Evolutionary conservation across 768 basidiomycete species (phyloP), one percentile per base, ranked within the genome.

Genomic region (Lentinula edodes): DNA sequence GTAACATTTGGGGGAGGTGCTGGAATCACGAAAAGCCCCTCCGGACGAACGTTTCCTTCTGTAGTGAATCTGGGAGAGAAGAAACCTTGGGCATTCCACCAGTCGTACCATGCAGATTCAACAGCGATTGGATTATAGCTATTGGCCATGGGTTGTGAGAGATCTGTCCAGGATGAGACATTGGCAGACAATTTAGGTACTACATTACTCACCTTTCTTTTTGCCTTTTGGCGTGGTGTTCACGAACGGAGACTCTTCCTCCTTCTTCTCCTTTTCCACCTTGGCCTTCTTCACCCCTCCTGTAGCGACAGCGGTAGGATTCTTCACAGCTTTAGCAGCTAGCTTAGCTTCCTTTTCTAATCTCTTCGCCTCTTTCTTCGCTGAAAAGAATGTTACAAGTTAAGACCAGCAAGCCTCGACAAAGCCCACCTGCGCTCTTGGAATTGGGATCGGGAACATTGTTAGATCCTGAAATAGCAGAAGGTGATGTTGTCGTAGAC

Each of bases 1-100:
- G 97, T 99, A 65, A 99, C 95, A 68, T 98, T 98, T 3, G 97
- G 97, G 2, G 96, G 96, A 32, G 97, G 97, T 0, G 86, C 81
- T 0, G 95, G 91, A 32, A 99, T 85, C 62, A 95, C 87, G 70
- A 98, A 98, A 12, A 77, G 69, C 32, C 87, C 90, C 42, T 89
- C 85, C 1, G 82, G 77, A 55, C 86, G 84, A 54, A 78, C 73
- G 15, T 82, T 76, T 10, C 86, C 87, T 56, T 89, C 80, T 0
- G 79, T 69, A 0, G 79, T 79, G 15, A 83, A 74, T 62, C 83
- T 81, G 3, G 96, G 94, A 66, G 86, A 84, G 84, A 96, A 97
- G 79, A 89, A 96, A 4, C 93, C 95, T 68, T 94, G 82, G 3
- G 85, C 82, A 41, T 86, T 79, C 96, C 96, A 98, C 97, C 97